Evolutionary conservation across 2,329 filamentous ascomycete species (phyloP).

Genomic region (Biscogniauxia sp.): DNA sequence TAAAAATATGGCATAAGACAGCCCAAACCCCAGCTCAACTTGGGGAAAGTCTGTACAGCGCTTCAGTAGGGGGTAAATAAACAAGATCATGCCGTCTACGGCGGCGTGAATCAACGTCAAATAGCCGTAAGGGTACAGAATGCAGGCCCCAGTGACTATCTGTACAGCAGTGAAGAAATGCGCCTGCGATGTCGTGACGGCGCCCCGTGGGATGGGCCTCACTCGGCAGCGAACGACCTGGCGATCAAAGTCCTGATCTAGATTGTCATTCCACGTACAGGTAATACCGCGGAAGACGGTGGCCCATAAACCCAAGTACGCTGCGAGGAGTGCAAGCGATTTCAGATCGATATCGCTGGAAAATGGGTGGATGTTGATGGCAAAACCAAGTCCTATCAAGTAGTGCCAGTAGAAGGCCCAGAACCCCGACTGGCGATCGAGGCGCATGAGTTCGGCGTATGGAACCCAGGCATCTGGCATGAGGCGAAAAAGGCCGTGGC

Average conservation of each 20-base stretch:
- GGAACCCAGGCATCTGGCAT: constrained; percentile 50
- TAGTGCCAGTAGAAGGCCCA: constrained; percentile 53
- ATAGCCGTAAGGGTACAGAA: constrained; percentile 31
- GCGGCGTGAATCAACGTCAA: neutral
- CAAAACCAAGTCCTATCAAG: constrained; percentile 34
- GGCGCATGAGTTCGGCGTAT: constrained; percentile 50
- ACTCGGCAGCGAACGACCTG: constrained; percentile 48
- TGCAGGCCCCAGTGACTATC: constrained; percentile 21
- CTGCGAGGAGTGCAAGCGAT: neutral
- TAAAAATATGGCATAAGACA: constrained; percentile 48
- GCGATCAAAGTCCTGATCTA: constrained; percentile 52
- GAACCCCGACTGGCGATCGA: constrained; percentile 49
- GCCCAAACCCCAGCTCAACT: constrained; percentile 45
- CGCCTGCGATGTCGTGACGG: constrained; percentile 31
- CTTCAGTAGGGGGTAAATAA: constrained; percentile 49
- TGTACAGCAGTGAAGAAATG: constrained; percentile 43
- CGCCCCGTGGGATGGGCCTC: constrained; percentile 48
- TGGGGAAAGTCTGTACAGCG: constrained; percentile 51
- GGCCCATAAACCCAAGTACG: constrained; percentile 21
- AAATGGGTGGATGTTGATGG: constrained; percentile 2
- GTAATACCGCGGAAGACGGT: constrained; percentile 48
- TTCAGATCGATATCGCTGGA: neutral
- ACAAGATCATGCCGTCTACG: constrained; percentile 33
- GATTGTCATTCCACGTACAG: constrained; percentile 55
- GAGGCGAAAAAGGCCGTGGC: constrained; percentile 5